Evolutionary conservation across 257 asterid genomes (phyloP).

Genomic region (Nicotiana otophora): DNA sequence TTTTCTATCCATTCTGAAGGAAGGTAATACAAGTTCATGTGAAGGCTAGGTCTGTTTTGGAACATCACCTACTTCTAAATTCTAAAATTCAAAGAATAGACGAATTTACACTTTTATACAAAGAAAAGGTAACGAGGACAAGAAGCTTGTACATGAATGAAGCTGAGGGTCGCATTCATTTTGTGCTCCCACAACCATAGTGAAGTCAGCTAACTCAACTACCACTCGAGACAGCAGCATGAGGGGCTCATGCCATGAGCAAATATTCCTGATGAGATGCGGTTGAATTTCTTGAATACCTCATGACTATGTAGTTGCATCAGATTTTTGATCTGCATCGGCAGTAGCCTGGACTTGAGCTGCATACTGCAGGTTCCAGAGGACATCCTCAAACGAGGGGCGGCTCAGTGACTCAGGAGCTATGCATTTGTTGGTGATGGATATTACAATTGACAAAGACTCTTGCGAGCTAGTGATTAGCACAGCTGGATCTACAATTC

Average conservation of each 20-base stretch:
- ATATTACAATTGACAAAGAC: conserved; percentile 46
- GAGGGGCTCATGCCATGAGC: not conserved
- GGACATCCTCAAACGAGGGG: conserved; percentile 65
- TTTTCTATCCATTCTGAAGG: not conserved
- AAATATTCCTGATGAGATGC: not conserved
- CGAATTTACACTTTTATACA: conserved; percentile 4
- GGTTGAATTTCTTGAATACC: not conserved
- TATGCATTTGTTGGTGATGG: conserved; percentile 57
- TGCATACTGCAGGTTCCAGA: conserved; percentile 71
- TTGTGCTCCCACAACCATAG: not conserved
- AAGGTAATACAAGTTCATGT: not conserved
- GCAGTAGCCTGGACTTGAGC: conserved; percentile 56
- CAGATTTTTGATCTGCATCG: conserved; percentile 31
- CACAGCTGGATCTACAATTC: conserved; percentile 46
- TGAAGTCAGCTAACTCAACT: not conserved
- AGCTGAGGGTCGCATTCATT: not conserved
- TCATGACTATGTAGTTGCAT: conserved; percentile 5
- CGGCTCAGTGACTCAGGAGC: conserved; percentile 55
- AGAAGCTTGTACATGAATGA: not conserved
- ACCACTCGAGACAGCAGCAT: not conserved
- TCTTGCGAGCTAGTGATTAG: conserved; percentile 51
- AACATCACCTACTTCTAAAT: not conserved
- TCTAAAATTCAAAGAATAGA: not conserved
- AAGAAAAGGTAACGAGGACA: not conserved
- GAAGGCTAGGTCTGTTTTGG: not conserved